These are phyloP conservation scores for Pichia sp. DNA, from an alignment of 1,139 yeast genomes.

Conservation along the genomic window DNA sequence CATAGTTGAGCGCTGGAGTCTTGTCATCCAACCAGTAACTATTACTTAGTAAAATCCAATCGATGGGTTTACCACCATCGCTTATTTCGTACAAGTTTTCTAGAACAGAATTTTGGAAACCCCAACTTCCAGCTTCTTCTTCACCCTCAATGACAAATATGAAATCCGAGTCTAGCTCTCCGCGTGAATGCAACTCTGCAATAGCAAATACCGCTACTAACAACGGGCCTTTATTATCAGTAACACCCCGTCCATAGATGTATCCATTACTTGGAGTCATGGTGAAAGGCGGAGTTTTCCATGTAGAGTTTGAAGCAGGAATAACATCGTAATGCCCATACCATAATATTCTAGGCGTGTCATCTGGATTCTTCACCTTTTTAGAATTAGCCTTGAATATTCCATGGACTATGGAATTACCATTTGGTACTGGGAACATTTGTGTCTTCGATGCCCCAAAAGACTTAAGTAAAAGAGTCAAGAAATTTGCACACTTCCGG, in stretches of 20 bases:
- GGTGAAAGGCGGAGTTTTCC: conserved; percentile 78
- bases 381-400: conserved; percentile 47
- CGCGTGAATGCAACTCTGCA: conserved; percentile 57
- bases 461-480: conserved; percentile 56
- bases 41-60: conserved; percentile 86
- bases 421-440: conserved; percentile 65
- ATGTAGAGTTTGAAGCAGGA: conserved; percentile 51
- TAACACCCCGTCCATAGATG: conserved; percentile 85
- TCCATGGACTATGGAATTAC: conserved; percentile 82
- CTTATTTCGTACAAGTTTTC: conserved; percentile 44
- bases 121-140: conserved; percentile 89
- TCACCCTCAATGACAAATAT: conserved; percentile 89
- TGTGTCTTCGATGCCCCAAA: conserved; percentile 71
- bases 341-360: conserved; percentile 54
- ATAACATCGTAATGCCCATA: conserved; percentile 97
- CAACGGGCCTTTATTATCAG: conserved; percentile 93
- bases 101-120: conserved; percentile 65
- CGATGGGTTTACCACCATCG: conserved; percentile 50
- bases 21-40: conserved; percentile 91
- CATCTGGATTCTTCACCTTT: conserved; percentile 1
- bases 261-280: conserved; percentile 79
- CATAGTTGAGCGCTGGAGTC: conserved; percentile 89
- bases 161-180: conserved; percentile 62
- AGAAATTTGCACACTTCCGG: conserved; percentile 77
- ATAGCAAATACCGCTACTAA: conserved; percentile 88